A percentile compares a stretch with the other conserved stretches of the same genome.
Evolutionary conservation across 306 rosid genomes (phyloP).

Genomic region (Herpetospermum pedunculosum): DNA sequence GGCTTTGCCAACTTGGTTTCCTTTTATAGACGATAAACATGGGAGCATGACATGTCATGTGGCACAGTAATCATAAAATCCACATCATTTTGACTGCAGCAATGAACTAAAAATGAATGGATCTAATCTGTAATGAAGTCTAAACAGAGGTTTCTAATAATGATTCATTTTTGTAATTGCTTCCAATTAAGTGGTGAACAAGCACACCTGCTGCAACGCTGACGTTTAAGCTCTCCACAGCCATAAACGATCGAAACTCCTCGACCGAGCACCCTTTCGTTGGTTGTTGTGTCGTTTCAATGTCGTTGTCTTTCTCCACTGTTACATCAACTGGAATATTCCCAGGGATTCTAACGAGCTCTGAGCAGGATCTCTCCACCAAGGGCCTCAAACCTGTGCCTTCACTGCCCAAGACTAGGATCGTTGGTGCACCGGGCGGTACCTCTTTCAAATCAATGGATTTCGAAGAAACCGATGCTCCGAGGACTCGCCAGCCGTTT

Average conservation of each 20-base stretch:
- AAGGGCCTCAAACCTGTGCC: constrained; percentile 91
- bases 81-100: neutral
- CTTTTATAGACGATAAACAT: neutral
- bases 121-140: neutral
- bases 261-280: constrained; percentile 27
- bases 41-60: neutral
- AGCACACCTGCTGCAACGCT: constrained; percentile 98
- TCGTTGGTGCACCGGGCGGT: constrained; percentile 53
- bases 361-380: constrained; percentile 90
- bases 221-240: constrained; percentile 94
- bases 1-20: constrained; percentile 6
- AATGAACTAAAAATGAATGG: neutral
- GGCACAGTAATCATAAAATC: neutral
- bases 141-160: neutral
- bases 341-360: constrained; percentile 59
- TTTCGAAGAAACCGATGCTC: constrained; percentile 73
- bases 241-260: constrained; percentile 66
- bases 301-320: constrained; percentile 24
- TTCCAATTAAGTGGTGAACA: constrained; percentile 76
- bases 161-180: constrained; percentile 15
- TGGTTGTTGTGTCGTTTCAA: constrained; percentile 26
- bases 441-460: constrained; percentile 56
- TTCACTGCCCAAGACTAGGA: constrained; percentile 91
- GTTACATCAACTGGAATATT: constrained; percentile 35
- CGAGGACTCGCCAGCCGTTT: constrained; percentile 84